Base-by-base conservation (phyloP, 2,329 filamentous ascomycete genomes). In the Emergomyces pasteurianus region DNA sequence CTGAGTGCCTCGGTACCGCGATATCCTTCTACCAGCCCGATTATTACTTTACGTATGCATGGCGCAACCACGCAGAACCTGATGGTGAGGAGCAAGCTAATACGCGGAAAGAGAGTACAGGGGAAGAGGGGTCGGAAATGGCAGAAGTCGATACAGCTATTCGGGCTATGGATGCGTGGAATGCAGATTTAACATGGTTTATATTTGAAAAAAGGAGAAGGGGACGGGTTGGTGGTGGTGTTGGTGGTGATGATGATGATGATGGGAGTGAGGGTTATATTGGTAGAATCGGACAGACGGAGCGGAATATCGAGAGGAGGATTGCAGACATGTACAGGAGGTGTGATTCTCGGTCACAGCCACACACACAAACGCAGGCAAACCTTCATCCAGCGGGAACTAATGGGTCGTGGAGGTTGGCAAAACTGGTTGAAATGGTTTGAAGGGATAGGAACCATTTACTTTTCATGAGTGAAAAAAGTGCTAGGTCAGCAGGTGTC, bases 151-250 rank as follows among this genome's bases (percentile, higher is more conserved):
- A 66, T 12, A 58, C 63, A 12, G 71, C 70, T 1, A 71, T 77
- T 53, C 65, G 64, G 10, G 71, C 74, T 1, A 76, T 77, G 75
- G 70, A 75, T 63, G 68, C 67, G 10, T 76, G 73, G 73, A 77
- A 77, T 62, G 63, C 67, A 10, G 75, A 77, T 65, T 58, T 77
- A 36, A 71, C 75, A 0, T 77, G 75, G 75, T 73, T 76, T 59
- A 65, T 76, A 6, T 77, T 77, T 57, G 64, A 65, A 58, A 65
- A 65, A 28, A 65, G 57, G 7, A 34, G 31, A 31, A 49, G 38
- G 23, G n/a, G 10, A 6, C 10, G 14, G 2, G 21, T 21, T 26
- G 56, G 55, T 43, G 40, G 31, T 21, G 23, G 34, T 58, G 31
- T 5, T 9, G 34, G 34, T 9, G 38, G 43, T 1, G 57, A 54